Percentiles rank a stretch among this genome's conserved stretches.
Conservation (phyloP, 2,329 filamentous ascomycete genomes). For the Cercospora citrullina region DNA sequence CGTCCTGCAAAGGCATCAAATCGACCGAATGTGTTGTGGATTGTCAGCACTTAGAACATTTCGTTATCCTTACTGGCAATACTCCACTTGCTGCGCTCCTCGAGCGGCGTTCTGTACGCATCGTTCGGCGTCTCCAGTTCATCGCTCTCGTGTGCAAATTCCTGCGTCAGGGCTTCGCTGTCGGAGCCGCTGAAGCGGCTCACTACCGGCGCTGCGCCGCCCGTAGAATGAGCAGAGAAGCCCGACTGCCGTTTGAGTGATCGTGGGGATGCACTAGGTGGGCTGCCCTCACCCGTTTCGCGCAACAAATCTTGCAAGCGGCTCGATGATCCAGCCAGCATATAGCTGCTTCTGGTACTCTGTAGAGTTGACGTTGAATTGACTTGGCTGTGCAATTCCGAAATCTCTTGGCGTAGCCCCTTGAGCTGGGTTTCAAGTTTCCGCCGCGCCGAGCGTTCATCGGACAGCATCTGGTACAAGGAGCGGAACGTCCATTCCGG, state of each 20-base stretch:
- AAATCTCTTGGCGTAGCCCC: slow-evolving; percentile 33
- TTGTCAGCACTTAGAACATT: slow-evolving; percentile 29
- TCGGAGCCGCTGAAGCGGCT: slow-evolving; percentile 33
- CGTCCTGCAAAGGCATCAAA: background rate
- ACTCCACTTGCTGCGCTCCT: slow-evolving; percentile 31
- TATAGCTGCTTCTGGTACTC: slow-evolving; percentile 33
- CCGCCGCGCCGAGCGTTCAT: slow-evolving; percentile 41
- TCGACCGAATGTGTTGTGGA: background rate
- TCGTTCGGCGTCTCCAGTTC: slow-evolving; percentile 31
- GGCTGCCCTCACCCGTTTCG: slow-evolving; percentile 30
- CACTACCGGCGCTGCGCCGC: slow-evolving; percentile 10
- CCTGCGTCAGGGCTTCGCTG: slow-evolving; percentile 26
- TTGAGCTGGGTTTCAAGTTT: slow-evolving; percentile 38
- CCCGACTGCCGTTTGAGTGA: slow-evolving; percentile 17
- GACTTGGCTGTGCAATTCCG: slow-evolving; percentile 37
- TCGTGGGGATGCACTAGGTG: slow-evolving; percentile 17
- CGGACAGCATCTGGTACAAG: slow-evolving; percentile 42
- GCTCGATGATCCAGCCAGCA: slow-evolving; percentile 29
- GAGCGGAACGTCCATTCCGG: slow-evolving; percentile 37
- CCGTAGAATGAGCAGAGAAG: slow-evolving; percentile 17
- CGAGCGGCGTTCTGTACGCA: slow-evolving; percentile 33
- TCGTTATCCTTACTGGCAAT: slow-evolving; percentile 24
- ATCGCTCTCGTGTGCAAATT: slow-evolving; percentile 15
- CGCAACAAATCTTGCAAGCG: slow-evolving; percentile 33
- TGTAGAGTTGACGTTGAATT: slow-evolving; percentile 23